A percentile compares a stretch with the other conserved stretches of the same genome.
phyloP scores from a whole-genome alignment of 495 filamentous ascomycete species.

The Hypoxylon lenormandii region DNA sequence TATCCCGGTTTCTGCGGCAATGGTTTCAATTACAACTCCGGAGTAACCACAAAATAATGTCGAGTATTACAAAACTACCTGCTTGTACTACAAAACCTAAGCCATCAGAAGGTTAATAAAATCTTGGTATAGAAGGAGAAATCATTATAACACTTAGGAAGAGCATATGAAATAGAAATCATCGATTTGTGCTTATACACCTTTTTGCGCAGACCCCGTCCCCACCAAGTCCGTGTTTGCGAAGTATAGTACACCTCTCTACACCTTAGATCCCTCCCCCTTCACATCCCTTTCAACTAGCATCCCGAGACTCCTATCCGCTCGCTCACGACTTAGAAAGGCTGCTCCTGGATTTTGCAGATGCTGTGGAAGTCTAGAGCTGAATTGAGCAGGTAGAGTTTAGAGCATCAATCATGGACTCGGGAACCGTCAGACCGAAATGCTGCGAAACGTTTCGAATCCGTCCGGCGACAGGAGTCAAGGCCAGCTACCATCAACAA shows the following conservation, averaged over 20 bases:
- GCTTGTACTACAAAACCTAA: neutral
- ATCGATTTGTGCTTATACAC: constrained; percentile 27
- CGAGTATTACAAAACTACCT: too few species aligned
- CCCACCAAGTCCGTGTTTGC: constrained; percentile 19
- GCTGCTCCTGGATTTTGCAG: constrained; percentile 1
- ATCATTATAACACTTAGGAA: constrained; percentile 11
- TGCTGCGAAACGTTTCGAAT: constrained; percentile 26
- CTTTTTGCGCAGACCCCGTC: constrained; percentile 17
- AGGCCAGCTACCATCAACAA: neutral
- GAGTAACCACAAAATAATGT: too few species aligned
- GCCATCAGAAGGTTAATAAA: neutral
- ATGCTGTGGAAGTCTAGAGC: constrained; percentile 18
- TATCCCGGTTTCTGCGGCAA: too few species aligned
- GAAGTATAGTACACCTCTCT: constrained; percentile 1
- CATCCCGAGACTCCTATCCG: constrained; percentile 33
- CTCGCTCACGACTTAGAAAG: constrained; percentile 19
- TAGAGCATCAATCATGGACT: constrained; percentile 27
- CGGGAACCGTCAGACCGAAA: constrained; percentile 20
- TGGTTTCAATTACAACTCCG: too few species aligned
- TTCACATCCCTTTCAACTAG: constrained; percentile 15
- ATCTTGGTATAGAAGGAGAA: neutral
- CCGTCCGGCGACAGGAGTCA: constrained; percentile 4
- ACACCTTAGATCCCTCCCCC: constrained; percentile 15
- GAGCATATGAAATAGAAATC: constrained; percentile 27
- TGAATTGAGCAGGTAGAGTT: constrained; percentile 13